Evolutionary conservation across 2,329 filamentous ascomycete genomes (phyloP).

Genomic region (Pseudopyricularia javanii): DNA sequence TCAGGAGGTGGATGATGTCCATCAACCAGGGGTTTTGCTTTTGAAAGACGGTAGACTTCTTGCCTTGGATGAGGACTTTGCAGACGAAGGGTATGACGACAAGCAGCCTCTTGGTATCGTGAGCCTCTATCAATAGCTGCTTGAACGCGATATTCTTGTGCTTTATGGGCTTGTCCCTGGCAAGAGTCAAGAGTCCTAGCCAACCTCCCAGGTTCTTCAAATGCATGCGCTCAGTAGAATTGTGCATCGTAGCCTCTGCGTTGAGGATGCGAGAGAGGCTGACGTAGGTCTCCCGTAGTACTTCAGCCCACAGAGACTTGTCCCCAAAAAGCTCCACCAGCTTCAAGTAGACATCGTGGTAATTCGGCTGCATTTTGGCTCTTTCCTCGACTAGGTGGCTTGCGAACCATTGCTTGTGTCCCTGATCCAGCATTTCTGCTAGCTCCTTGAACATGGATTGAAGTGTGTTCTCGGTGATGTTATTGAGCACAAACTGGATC

Average conservation of each 20-base stretch:
- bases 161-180: slow-evolving; percentile 87
- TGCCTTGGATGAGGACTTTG: slow-evolving; percentile 82
- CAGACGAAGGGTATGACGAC: slow-evolving; percentile 96
- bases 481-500: slow-evolving; percentile 92
- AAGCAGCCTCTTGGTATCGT: slow-evolving; percentile 80
- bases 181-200: slow-evolving; percentile 87
- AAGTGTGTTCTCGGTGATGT: slow-evolving; percentile 82
- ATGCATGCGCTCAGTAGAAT: slow-evolving; percentile 71
- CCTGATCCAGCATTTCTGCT: slow-evolving; percentile 62
- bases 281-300: slow-evolving; percentile 85
- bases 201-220: slow-evolving; percentile 89
- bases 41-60: slow-evolving; percentile 75
- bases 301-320: slow-evolving; percentile 68
- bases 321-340: slow-evolving; percentile 75
- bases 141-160: slow-evolving; percentile 97
- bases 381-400: slow-evolving; percentile 90
- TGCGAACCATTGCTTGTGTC: slow-evolving; percentile 93
- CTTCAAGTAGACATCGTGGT: slow-evolving; percentile 84
- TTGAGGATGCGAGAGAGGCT: slow-evolving; percentile 82
- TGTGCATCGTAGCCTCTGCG: slow-evolving; percentile 75
- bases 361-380: slow-evolving; percentile 95
- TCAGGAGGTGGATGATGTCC: slow-evolving; percentile 83
- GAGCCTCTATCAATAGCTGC: slow-evolving; percentile 84
- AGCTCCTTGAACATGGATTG: slow-evolving; percentile 75
- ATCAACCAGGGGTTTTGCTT: slow-evolving; percentile 96